phyloP scores from a whole-genome alignment of 2,329 filamentous ascomycete genomes.

The Penicillium aurantiogriseum region DNA sequence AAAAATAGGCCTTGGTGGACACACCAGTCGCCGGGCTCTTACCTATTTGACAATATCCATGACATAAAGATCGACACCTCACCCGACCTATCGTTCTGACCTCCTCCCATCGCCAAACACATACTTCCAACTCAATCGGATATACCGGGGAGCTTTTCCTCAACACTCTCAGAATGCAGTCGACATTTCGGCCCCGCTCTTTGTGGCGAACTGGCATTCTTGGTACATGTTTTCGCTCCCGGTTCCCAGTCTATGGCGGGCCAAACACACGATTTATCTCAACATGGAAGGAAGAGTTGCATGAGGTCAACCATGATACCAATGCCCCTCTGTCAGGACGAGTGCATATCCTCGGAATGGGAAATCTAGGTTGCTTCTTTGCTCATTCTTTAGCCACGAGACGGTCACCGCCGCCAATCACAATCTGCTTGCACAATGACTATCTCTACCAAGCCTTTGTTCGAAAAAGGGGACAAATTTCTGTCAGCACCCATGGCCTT shows the following conservation, averaged over 20 bases:
- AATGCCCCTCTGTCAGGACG: conserved; percentile 41
- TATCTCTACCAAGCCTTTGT: conserved; percentile 38
- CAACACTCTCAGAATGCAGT: conserved; percentile 36
- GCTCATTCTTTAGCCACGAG: conserved; percentile 68
- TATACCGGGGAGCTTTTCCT: conserved; percentile 15
- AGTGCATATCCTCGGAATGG: conserved; percentile 75
- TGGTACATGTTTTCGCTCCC: conserved; percentile 15
- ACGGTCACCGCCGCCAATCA: conserved; percentile 67
- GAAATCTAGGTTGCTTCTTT: conserved; percentile 77
- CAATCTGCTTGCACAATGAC: conserved; percentile 69
- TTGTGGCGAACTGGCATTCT: conserved; percentile 30
- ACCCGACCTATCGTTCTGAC: background rate
- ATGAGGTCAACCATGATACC: conserved; percentile 22
- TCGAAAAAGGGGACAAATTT: conserved; percentile 32
- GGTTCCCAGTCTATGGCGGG: background rate
- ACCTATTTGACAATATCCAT: background rate
- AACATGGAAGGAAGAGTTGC: conserved; percentile 30
- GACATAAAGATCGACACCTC: background rate
- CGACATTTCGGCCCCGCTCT: conserved; percentile 34
- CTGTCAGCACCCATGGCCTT: conserved; percentile 40
- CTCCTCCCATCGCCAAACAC: background rate
- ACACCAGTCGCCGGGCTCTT: background rate
- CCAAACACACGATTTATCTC: conserved; percentile 21
- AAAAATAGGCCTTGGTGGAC: background rate
- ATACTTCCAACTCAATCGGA: background rate